Conservation (phyloP, 73 alveolate genomes). For the Tetrahymena thermophila region DNA sequence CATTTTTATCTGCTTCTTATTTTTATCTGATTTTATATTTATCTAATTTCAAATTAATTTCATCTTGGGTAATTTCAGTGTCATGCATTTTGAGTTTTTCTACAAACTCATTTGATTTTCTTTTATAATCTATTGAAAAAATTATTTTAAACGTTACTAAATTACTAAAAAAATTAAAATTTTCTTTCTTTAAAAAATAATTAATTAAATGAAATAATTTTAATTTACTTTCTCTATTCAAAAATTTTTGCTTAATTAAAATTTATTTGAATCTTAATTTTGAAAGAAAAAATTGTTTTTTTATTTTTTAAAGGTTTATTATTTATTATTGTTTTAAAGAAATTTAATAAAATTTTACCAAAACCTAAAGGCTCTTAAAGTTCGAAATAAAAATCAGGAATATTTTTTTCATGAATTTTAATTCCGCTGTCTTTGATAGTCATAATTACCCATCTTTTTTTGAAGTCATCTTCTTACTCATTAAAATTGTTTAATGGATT, state of each 20-base stretch:
- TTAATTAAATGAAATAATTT: too few relatives aligned
- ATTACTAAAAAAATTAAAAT: too few relatives aligned
- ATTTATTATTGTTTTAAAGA: too few relatives aligned
- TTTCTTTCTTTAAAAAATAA: too few relatives aligned
- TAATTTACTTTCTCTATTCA: too few relatives aligned
- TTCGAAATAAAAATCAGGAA: slow-evolving; percentile 44
- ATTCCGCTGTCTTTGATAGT: slow-evolving; percentile 44
- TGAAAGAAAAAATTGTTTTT: too few relatives aligned
- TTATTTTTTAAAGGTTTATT: too few relatives aligned
- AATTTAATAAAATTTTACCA: not conserved
- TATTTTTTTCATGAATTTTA: slow-evolving; percentile 50
- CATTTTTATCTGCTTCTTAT: not conserved
- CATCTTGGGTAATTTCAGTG: not conserved
- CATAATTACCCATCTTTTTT: slow-evolving; percentile 73
- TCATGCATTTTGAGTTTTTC: not conserved
- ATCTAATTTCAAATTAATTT: not conserved
- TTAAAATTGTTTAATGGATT: slow-evolving; percentile 79
- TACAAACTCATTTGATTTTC: not conserved
- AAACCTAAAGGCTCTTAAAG: slow-evolving; percentile 60
- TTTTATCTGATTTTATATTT: not conserved
- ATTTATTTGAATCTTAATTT: too few relatives aligned
- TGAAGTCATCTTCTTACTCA: slow-evolving; percentile 65
- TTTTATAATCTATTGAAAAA: not conserved
- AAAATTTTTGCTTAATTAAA: too few relatives aligned
- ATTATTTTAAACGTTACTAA: not conserved